A percentile compares a stretch with the other conserved stretches of the same genome.
Conservation (phyloP, 1,284 basidiomycete genomes). For the Trametes versicolor region DNA sequence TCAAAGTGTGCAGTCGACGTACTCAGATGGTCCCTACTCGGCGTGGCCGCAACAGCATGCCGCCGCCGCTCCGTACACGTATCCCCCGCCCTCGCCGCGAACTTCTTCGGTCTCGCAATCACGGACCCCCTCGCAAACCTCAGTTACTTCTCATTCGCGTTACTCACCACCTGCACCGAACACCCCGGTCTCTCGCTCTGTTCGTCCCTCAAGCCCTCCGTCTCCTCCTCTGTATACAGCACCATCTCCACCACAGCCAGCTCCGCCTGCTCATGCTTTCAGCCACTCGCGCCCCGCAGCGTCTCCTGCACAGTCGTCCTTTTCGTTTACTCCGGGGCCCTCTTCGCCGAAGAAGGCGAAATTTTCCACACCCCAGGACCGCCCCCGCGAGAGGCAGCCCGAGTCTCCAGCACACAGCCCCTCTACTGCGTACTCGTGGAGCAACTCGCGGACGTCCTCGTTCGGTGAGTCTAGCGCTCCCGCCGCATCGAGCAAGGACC, state of each 20-base stretch:
- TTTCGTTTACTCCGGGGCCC: background rate
- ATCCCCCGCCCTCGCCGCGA: slow-evolving; percentile 10
- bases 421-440: slow-evolving; percentile 18
- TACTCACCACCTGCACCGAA: background rate
- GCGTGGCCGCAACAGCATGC: slow-evolving; percentile 2
- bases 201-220: background rate
- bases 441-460: slow-evolving; percentile 22
- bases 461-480: slow-evolving; percentile 3
- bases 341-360: slow-evolving; percentile 38
- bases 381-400: slow-evolving; percentile 11
- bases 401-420: slow-evolving; percentile 21
- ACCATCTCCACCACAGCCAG: background rate
- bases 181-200: slow-evolving; percentile 13
- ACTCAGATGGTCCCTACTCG: slow-evolving; percentile 12
- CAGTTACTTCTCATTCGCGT: slow-evolving; percentile 13
- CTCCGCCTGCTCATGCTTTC: background rate
- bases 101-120: slow-evolving; percentile 15
- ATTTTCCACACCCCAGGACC: slow-evolving; percentile 9
- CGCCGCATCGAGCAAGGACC: background rate
- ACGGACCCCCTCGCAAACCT: slow-evolving; percentile 20
- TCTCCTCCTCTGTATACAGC: background rate
- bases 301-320: background rate
- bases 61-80: slow-evolving; percentile 8
- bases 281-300: too few relatives aligned
- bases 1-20: slow-evolving; percentile 24